phyloP scores from a whole-genome alignment of 345 rosid genomes.

The Eutrema heterophyllum region DNA sequence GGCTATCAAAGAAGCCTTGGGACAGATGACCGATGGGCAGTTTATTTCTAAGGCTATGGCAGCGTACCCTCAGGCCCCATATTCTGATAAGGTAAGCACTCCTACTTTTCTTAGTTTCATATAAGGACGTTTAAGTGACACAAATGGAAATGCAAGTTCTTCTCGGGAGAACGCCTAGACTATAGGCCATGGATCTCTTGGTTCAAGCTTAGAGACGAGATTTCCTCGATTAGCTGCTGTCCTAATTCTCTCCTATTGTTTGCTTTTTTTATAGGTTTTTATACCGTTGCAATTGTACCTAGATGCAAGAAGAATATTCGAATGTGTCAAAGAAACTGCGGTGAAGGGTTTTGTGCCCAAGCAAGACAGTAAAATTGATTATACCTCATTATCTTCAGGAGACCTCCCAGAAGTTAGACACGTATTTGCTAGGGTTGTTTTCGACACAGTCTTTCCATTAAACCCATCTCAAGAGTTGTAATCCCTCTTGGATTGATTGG shows the following conservation, averaged over 20 bases:
- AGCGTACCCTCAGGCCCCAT: conserved; percentile 58
- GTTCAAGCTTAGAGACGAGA: not conserved
- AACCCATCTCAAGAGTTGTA: conserved; percentile 18
- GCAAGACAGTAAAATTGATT: conserved; percentile 47
- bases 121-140: not conserved
- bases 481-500: not conserved
- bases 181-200: not conserved
- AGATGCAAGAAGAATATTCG: conserved; percentile 43
- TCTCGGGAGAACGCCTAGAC: too few species aligned
- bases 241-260: not conserved
- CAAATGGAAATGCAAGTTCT: not conserved
- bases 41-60: conserved; percentile 57
- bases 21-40: conserved; percentile 48
- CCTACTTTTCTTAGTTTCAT: not conserved
- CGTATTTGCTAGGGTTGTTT: conserved; percentile 66
- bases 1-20: conserved; percentile 39
- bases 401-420: conserved; percentile 50
- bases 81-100: conserved; percentile 50
- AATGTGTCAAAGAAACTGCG: conserved; percentile 40
- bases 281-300: conserved; percentile 44
- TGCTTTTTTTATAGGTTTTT: conserved; percentile 48
- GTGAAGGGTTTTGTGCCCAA: conserved; percentile 41
- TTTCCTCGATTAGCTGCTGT: not conserved
- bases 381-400: conserved; percentile 46
- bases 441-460: conserved; percentile 74